A percentile compares a stretch with the other conserved stretches of the same genome.
Conservation (phyloP, 371 early-diverging fungal species). For the Haplosporangium sp. region DNA sequence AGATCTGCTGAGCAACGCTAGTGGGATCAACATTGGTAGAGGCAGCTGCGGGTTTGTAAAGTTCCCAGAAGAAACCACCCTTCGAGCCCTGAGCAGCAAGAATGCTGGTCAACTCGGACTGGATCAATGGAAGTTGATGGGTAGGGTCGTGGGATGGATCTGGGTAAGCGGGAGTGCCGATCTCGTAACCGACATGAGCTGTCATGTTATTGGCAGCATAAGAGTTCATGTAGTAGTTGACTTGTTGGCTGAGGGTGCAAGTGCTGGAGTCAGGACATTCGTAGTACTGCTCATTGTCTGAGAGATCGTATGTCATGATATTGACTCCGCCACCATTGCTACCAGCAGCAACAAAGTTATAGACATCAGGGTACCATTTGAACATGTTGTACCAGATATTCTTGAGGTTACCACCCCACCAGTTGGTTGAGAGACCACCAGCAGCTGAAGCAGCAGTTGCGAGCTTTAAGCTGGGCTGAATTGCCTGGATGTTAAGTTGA, state of each 20-base stretch:
- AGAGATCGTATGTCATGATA: constrained; percentile 56
- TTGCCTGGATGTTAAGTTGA: constrained; percentile 41
- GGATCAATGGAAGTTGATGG: constrained; percentile 52
- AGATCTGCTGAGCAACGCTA: constrained; percentile 47
- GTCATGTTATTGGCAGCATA: constrained; percentile 46
- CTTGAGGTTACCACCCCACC: constrained; percentile 58
- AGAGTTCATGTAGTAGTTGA: constrained; percentile 55
- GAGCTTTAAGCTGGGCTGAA: constrained; percentile 34
- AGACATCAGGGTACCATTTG: constrained; percentile 51
- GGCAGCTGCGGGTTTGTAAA: constrained; percentile 45
- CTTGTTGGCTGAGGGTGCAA: constrained; percentile 52
- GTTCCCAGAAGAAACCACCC: constrained; percentile 57
- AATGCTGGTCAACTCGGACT: constrained; percentile 42
- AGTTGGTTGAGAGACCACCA: constrained; percentile 54
- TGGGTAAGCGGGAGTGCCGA: constrained; percentile 56
- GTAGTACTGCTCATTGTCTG: constrained; percentile 45
- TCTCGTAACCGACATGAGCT: constrained; percentile 54
- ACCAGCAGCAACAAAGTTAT: constrained; percentile 43
- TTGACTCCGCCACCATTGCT: constrained; percentile 55
- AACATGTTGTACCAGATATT: constrained; percentile 52
- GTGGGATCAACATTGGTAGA: constrained; percentile 43
- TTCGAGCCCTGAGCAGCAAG: constrained; percentile 46
- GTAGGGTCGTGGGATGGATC: constrained; percentile 45
- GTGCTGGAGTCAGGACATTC: constrained; percentile 47
- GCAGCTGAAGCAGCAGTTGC: constrained; percentile 53